Percentiles rank a stretch among this genome's conserved stretches.
phyloP scores from a whole-genome alignment of 805 yeast species.

The Saccharomycopsis capsularis region DNA sequence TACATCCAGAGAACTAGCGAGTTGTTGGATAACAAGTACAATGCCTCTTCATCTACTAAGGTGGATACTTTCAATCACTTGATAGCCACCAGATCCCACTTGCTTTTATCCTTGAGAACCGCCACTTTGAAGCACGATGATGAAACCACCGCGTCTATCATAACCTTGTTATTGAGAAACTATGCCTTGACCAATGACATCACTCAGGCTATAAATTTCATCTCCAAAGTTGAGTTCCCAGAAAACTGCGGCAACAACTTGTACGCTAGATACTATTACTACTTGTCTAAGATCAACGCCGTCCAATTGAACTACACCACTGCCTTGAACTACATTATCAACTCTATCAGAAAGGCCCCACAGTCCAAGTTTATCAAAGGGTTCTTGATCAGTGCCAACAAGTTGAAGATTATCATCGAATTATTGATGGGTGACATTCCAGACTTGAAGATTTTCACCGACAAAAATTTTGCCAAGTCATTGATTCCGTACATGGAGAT shows the following conservation, averaged over 20 bases:
- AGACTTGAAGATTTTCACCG: conserved; percentile 72
- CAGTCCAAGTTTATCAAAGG: conserved; percentile 81
- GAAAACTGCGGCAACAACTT: conserved; percentile 76
- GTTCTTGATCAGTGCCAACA: conserved; percentile 82
- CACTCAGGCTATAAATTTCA: conserved; percentile 80
- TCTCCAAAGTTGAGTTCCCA: conserved; percentile 86
- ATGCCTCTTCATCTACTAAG: too few relatives aligned
- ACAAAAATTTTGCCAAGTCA: conserved; percentile 49
- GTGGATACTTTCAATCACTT: conserved; percentile 32
- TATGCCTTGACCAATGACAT: conserved; percentile 74
- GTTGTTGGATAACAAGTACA: conserved; percentile 32
- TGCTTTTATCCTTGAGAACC: conserved; percentile 72
- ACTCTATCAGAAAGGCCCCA: conserved; percentile 96
- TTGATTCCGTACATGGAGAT: conserved; percentile 79
- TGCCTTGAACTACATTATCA: conserved; percentile 83
- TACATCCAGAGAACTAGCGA: conserved; percentile 78
- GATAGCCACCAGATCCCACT: conserved; percentile 55
- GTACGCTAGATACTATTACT: conserved; percentile 86
- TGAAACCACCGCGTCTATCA: conserved; percentile 83
- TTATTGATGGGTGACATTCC: conserved; percentile 96
- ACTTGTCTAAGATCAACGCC: conserved; percentile 83
- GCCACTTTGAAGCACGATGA: conserved; percentile 87
- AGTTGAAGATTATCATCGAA: conserved; percentile 81
- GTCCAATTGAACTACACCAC: conserved; percentile 88
- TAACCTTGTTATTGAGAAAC: conserved; percentile 78